Evolutionary conservation across 2,329 filamentous ascomycete genomes (phyloP), one percentile per base, ranked within the genome.

Genomic region (Botrytis galanthina): DNA sequence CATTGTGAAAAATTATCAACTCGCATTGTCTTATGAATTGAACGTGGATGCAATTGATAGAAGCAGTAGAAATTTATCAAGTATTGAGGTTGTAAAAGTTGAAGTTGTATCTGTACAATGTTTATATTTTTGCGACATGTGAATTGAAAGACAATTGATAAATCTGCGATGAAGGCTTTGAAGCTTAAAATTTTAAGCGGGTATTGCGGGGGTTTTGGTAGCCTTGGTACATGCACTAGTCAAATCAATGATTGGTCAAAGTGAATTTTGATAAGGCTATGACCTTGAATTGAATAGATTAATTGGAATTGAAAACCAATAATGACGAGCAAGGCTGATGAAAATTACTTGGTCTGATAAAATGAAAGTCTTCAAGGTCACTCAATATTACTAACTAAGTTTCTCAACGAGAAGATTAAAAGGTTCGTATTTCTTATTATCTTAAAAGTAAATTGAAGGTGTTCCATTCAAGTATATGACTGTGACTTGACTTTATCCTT

Each of bases 151-250:
- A 22, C 42, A 64, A 46, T 35, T 35, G 44, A 51, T 67, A 57
- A 57, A 57, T 66, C 44, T 51, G 63, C 12, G 44, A 67, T 67
- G 46, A 39, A 67, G 64, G 46, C 46, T 67, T 60, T 20, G 61
- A 63, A 63, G 39, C 39, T 63, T 63, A 18, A 67, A 54, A 39
- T 69, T 69, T 69, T 69, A 44, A 69, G 66, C 48, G 66, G 66
- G 66, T 57, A 42, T 42, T 69, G 66, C 66, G 66, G 66, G 66
- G 66, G 5, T 39, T 51, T 68, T 29, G 35, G 32, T 29, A 39
- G 62, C 62, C 63, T 66, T 48, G 20, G 32, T 64, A n/a, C 16
- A 68, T 54, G 32, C 29, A 20, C 35, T 67, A 54, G 7, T 39
- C 7, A 7, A 16, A 22, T 10, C 26, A 8, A 54, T 54, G 46